Percentiles rank a stretch among this genome's conserved stretches.
phyloP scores from a whole-genome alignment of 176 grass and related monocot genomes.

The Saccharum officinarum region DNA sequence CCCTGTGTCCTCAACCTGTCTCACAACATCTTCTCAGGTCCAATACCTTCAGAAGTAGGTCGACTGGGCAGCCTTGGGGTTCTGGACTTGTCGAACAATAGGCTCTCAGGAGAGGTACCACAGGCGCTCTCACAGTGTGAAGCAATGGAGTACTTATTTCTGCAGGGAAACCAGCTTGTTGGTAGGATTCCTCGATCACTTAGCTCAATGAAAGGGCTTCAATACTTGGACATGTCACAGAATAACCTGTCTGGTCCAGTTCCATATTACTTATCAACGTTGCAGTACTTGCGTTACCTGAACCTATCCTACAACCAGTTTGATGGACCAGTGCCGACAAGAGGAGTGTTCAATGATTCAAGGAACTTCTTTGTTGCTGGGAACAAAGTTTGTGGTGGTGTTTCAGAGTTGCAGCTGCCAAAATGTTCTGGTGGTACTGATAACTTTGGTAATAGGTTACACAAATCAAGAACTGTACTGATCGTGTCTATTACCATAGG shows the following conservation, averaged over 20 bases:
- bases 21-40: conserved; percentile 9
- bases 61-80: conserved; percentile 16
- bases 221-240: conserved; percentile 27
- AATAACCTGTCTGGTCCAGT: conserved; percentile 24
- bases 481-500: conserved; percentile 8
- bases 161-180: conserved; percentile 21
- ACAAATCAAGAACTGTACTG: conserved; percentile 9
- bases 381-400: conserved; percentile 37
- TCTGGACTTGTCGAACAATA: conserved; percentile 23
- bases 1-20: conserved; percentile 28
- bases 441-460: not conserved
- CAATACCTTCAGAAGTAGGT: conserved; percentile 22
- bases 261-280: not conserved
- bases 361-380: conserved; percentile 30
- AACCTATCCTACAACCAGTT: conserved; percentile 31
- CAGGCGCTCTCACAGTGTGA: not conserved
- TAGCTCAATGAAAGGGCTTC: conserved; percentile 25
- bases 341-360: conserved; percentile 36
- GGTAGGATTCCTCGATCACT: conserved; percentile 19
- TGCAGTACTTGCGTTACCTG: conserved; percentile 1
- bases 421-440: conserved; percentile 10
- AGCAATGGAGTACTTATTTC: conserved; percentile 16
- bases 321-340: conserved; percentile 29
- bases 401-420: conserved; percentile 26
- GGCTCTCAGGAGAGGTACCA: conserved; percentile 27